phyloP scores from a whole-genome alignment of 2,329 filamentous ascomycete species.

The Sphaceloma murrayae region DNA sequence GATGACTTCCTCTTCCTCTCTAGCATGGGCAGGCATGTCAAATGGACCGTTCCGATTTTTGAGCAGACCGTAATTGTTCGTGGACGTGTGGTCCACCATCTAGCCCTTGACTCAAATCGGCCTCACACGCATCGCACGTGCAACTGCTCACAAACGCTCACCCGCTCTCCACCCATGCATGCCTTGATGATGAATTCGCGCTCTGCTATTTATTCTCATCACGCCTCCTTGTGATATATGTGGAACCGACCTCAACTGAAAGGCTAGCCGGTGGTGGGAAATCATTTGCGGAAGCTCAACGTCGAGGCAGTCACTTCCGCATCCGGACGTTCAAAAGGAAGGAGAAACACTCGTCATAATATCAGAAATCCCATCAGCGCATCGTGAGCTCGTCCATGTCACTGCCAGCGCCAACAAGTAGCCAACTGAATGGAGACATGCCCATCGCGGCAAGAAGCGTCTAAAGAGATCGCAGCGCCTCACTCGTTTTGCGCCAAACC shows the following conservation, averaged over 20 bases:
- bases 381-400: no score
- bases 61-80: no score
- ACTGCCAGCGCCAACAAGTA: background rate
- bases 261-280: conserved; percentile 4
- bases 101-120: no score
- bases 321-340: conserved; percentile 5
- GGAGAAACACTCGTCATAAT: conserved; percentile 7
- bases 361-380: background rate
- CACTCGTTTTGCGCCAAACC: conserved; percentile 1
- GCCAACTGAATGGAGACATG: background rate
- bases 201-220: no score
- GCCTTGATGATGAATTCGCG: no score
- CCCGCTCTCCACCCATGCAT: no score
- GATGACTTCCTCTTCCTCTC: conserved; percentile 15
- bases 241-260: no score
- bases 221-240: no score
- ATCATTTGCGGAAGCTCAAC: conserved; percentile 5
- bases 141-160: no score
- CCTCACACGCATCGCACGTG: no score
- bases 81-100: background rate
- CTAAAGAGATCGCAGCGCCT: background rate
- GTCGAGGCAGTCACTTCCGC: conserved; percentile 2
- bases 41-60: conserved; percentile 11
- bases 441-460: background rate
- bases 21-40: conserved; percentile 17